A percentile compares a stretch with the other conserved stretches of the same genome.
phyloP scores from a whole-genome alignment of 371 early-diverging fungal species.

The Lichtheimia ornata region DNA sequence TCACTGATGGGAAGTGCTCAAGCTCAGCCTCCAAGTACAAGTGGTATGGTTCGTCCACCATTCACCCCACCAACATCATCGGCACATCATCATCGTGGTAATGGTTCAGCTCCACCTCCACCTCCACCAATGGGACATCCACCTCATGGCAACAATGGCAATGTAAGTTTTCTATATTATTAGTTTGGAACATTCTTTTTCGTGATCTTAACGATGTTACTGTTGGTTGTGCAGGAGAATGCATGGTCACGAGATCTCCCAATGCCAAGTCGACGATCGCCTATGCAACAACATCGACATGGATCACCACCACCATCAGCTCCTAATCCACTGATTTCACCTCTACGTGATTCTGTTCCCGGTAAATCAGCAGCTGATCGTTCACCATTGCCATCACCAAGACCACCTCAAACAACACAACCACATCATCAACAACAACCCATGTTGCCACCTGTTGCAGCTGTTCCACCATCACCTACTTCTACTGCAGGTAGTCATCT shows the following conservation, averaged over 20 bases:
- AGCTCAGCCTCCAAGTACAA: too few species aligned
- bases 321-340: slow-evolving; percentile 30
- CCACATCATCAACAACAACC: background rate
- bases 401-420: too few species aligned
- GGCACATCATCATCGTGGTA: too few species aligned
- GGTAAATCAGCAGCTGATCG: background rate
- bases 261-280: slow-evolving; percentile 32
- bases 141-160: background rate
- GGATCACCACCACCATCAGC: slow-evolving; percentile 23
- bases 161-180: background rate
- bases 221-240: background rate
- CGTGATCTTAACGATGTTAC: background rate
- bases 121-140: too few species aligned
- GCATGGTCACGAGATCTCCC: slow-evolving; percentile 39
- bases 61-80: too few species aligned
- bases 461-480: background rate
- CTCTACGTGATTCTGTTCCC: background rate
- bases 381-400: background rate
- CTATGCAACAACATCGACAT: slow-evolving; percentile 25
- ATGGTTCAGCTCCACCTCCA: too few species aligned
- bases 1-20: background rate
- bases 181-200: background rate
- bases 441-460: too few species aligned
- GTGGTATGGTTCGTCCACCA: too few species aligned
- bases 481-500: background rate